Base-by-base conservation (phyloP, 208 protist genomes). In the Leptomonas seymouri region DNA sequence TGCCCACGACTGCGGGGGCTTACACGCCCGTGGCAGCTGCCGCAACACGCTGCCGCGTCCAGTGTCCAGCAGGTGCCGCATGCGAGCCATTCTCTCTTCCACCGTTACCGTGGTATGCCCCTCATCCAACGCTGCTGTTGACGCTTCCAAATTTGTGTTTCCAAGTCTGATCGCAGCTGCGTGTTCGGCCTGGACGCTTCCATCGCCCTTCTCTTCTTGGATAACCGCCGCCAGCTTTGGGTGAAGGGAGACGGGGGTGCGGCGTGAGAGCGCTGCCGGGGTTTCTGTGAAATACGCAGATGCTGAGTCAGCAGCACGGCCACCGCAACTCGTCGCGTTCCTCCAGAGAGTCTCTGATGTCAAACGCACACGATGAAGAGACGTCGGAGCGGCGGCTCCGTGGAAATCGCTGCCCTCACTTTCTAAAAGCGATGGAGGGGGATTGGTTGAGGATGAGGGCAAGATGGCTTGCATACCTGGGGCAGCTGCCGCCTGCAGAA, bases 21-120 rank as follows among this genome's bases (percentile, higher is more conserved):
- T 62, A 27, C 20, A 77, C n/a, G 71, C 71, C 21, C 57, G 71
- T 15, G 71, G 71, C 23, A 77, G 27, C 41, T 63, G 71, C n/a
- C 71, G 64, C 23, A 77, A 30, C 20, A 54, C 64, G 28, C 51
- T 66, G 21, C 71, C 71, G 7, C 71, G 71, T 14, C 71, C 71
- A 0, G 71, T 77, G 41, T 77, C 71, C 6, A 77, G 71, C 31
- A 77, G 57, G 14, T 64, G 64, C 3, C 71, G 71, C 49, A 77
- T 77, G 28, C 57, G 63, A 14, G 39, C 50, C 34, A 77, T 44
- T 16, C 49, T 23, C 50, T 58, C 71, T 16, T 7, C 59, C 21
- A 23, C 21, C 11, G 21, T 23, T n/a, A 3, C 23, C n/a, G 28
- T 14, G 6, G 51, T 36, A 16, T 36, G 23, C 51, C 5, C 51